Evolutionary conservation across 2,329 filamentous ascomycete genomes (phyloP).

Genomic region (Hypocreales sp.): DNA sequence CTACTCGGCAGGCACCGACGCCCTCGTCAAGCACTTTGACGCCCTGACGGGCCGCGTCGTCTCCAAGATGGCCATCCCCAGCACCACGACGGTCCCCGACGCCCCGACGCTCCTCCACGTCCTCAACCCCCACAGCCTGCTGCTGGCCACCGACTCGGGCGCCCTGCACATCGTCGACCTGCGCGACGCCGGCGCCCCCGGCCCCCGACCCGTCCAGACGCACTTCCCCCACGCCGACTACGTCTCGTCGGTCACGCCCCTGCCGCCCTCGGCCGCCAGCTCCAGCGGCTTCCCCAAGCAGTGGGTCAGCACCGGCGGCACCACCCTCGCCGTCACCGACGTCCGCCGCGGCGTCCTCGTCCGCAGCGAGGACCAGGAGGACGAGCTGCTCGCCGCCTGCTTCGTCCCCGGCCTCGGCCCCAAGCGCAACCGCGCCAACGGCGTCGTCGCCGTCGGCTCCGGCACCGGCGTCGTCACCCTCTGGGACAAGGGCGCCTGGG

Average conservation of each 20-base stretch:
- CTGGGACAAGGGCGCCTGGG: constrained; percentile 92
- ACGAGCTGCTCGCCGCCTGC: constrained; percentile 71
- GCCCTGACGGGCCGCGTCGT: constrained; percentile 50
- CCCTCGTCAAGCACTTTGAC: constrained; percentile 41
- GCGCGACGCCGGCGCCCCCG: constrained; percentile 40
- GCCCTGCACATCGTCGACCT: constrained; percentile 81
- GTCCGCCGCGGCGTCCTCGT: constrained; percentile 73
- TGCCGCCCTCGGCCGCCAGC: constrained; percentile 65
- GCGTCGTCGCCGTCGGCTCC: constrained; percentile 61
- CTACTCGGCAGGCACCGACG: constrained; percentile 49
- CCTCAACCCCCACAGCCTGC: constrained; percentile 73
- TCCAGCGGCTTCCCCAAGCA: constrained; percentile 87
- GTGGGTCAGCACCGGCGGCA: constrained; percentile 86
- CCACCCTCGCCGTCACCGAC: constrained; percentile 81
- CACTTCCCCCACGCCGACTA: constrained; percentile 86
- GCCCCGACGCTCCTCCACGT: constrained; percentile 68
- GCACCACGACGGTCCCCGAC: constrained; percentile 39
- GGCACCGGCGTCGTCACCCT: constrained; percentile 72
- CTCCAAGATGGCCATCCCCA: constrained; percentile 69
- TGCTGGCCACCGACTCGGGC: constrained; percentile 82
- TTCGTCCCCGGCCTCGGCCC: constrained; percentile 66
- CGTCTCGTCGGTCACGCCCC: constrained; percentile 70
- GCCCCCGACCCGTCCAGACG: constrained; percentile 56
- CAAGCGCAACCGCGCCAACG: constrained; percentile 48
- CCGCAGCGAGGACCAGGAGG: constrained; percentile 86